These are phyloP conservation scores for Entrophospora sp. DNA, from an alignment of 192 early-diverging fungal species.

Conservation along the genomic window DNA sequence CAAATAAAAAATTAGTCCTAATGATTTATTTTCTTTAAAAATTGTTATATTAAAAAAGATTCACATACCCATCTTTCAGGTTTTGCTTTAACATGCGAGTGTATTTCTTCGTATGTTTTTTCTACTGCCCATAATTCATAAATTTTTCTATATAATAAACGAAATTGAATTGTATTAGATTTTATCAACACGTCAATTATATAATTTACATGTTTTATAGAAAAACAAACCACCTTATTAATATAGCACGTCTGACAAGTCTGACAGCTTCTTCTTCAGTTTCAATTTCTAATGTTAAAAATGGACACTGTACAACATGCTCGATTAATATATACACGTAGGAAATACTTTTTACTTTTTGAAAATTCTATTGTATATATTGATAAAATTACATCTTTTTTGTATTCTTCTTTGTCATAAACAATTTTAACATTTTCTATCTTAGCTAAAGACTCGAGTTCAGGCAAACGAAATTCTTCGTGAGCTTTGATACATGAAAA, in stretches of 20 bases:
- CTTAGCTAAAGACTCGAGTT: conserved; percentile 75
- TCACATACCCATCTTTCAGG: conserved; percentile 49
- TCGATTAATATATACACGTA: not conserved
- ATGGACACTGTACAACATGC: conserved; percentile 54
- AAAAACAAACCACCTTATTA: conserved; percentile 62
- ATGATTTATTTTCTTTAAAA: no score
- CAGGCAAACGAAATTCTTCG: conserved; percentile 66
- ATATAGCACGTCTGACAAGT: conserved; percentile 74
- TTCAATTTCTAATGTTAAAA: conserved; percentile 66
- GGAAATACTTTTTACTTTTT: not conserved
- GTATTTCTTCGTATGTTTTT: conserved; percentile 49
- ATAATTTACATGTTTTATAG: no score
- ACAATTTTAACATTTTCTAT: conserved; percentile 62
- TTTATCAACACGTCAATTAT: no score
- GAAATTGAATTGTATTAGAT: no score
- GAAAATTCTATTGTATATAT: not conserved
- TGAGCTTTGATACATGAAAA: conserved; percentile 27
- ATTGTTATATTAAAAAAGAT: no score
- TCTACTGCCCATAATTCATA: conserved; percentile 71
- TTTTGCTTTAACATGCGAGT: conserved; percentile 45
- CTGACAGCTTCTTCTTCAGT: conserved; percentile 58
- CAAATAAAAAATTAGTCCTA: not conserved
- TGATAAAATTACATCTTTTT: conserved; percentile 42
- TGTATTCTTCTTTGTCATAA: conserved; percentile 54
- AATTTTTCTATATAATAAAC: conserved; percentile 45